These are phyloP conservation scores for Coffea eugenioides DNA, from an alignment of 257 asterid species.

Conservation along the genomic window DNA sequence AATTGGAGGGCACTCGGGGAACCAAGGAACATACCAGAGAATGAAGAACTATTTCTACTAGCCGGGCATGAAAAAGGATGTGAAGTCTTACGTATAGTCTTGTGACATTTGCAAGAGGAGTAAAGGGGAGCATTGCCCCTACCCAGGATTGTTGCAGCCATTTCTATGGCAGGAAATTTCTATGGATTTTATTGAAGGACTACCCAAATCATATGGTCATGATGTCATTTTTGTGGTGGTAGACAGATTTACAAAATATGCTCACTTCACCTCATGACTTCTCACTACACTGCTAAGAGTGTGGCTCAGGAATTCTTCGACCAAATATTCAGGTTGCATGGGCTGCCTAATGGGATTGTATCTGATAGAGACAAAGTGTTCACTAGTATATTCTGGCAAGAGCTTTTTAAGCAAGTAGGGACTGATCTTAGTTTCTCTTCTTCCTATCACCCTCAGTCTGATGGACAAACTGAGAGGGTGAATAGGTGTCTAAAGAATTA, in stretches of 20 bases:
- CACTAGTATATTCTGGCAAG: constrained; percentile 6
- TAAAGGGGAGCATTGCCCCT: not conserved
- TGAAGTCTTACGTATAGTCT: fast-evolving
- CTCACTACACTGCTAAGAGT: not conserved
- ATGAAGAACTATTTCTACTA: not conserved
- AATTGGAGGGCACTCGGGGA: not conserved
- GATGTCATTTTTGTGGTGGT: not conserved
- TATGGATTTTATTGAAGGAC: not conserved
- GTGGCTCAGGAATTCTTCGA: not conserved
- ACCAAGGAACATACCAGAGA: not conserved
- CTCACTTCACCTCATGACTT: not conserved
- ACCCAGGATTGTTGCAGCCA: not conserved
- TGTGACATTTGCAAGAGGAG: not conserved
- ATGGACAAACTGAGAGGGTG: not conserved
- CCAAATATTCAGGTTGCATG: not conserved
- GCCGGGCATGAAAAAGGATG: not conserved
- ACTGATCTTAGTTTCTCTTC: not conserved
- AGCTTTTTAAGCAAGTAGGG: not conserved
- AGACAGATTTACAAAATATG: constrained; percentile 6
- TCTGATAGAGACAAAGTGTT: constrained; percentile 6
- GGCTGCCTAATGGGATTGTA: not conserved
- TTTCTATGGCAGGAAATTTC: constrained; percentile 1
- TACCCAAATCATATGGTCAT: not conserved
- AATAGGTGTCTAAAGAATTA: not conserved
- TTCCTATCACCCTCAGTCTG: constrained; percentile 4